Evolutionary conservation across 176 grass and related monocot genomes (phyloP), one percentile per base, ranked within the genome.

Genomic region (Alopecurus myosuroides): DNA sequence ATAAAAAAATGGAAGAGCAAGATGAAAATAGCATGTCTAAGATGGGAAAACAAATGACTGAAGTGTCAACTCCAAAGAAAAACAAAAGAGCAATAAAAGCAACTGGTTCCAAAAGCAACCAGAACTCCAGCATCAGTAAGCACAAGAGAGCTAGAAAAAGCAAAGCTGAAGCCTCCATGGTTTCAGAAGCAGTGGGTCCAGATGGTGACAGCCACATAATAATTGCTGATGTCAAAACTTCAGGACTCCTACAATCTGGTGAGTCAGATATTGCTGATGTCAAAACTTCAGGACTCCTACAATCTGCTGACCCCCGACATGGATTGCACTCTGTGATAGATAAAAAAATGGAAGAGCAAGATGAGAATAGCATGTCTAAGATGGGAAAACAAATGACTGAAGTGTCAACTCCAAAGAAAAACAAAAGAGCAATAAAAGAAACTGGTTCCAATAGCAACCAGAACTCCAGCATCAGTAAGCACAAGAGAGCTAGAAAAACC

Each of bases 311-410:
- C 82, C 76, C 51, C 82, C 39, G 3, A 56, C 77, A 82, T 83
- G 67, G 45, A 49, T 31, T 60, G 5, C 39, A 64, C 13, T 85
- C 70, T 71, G 77, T 73, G 34, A 91, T 71, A 73, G 72, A 85
- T 64, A 51, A 77, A 69, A 87, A 52, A 61, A 29, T 74, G 58
- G 62, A 78, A 82, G 78, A 85, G 70, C 79, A 85, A 82, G 84
- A 82, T 49, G 67, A n/a, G 18, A 88, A 88, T 84, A 87, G 57
- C 75, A 84, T 15, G 41, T 28, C 77, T 35, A 63, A 64, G 56
- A 34, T 66, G 19, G 14, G 28, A 76, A 83, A 55, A 41, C 70
- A 33, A 30, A 51, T 26, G 36, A 44, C 22, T 45, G 55, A 75
- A 22, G 33, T 64, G 36, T 74, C 77, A 25, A 48, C 48, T 49